phyloP scores from a whole-genome alignment of 129 eudicot species.

The Sambucus nigra region DNA sequence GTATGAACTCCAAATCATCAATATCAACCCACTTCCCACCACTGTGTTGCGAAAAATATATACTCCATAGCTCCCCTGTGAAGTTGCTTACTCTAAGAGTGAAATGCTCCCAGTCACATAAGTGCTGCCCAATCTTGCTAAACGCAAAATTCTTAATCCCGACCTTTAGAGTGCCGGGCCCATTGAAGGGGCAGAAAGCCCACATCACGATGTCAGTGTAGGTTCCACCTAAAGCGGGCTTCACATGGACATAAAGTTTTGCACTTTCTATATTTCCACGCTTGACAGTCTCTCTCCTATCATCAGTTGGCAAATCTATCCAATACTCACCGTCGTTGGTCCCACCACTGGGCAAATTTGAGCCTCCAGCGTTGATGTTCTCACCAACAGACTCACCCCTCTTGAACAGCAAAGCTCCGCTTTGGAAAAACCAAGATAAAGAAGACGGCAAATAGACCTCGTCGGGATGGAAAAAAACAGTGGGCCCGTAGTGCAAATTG shows the following conservation, averaged over 20 bases:
- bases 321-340: slow-evolving; percentile 69
- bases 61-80: slow-evolving; percentile 65
- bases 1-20: slow-evolving; percentile 56
- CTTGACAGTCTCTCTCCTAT: slow-evolving; percentile 37
- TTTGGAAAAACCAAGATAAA: slow-evolving; percentile 74
- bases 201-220: slow-evolving; percentile 81
- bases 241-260: slow-evolving; percentile 63
- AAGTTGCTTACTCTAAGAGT: slow-evolving; percentile 83
- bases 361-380: slow-evolving; percentile 47
- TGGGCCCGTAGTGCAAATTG: slow-evolving; percentile 73
- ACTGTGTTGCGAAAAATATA: slow-evolving; percentile 87
- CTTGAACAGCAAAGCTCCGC: slow-evolving; percentile 57
- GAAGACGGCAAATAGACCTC: slow-evolving; percentile 82
- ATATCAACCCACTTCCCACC: slow-evolving; percentile 77
- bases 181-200: slow-evolving; percentile 87
- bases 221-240: slow-evolving; percentile 88
- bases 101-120: slow-evolving; percentile 94
- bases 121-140: slow-evolving; percentile 67
- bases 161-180: slow-evolving; percentile 68
- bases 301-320: slow-evolving; percentile 68
- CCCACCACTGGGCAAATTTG: slow-evolving; percentile 71
- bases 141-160: slow-evolving; percentile 53
- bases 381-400: slow-evolving; percentile 40
- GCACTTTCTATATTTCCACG: slow-evolving; percentile 68
- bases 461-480: slow-evolving; percentile 68